Conservation (phyloP, 164 flowering plant species). For the Malania oleifera region DNA sequence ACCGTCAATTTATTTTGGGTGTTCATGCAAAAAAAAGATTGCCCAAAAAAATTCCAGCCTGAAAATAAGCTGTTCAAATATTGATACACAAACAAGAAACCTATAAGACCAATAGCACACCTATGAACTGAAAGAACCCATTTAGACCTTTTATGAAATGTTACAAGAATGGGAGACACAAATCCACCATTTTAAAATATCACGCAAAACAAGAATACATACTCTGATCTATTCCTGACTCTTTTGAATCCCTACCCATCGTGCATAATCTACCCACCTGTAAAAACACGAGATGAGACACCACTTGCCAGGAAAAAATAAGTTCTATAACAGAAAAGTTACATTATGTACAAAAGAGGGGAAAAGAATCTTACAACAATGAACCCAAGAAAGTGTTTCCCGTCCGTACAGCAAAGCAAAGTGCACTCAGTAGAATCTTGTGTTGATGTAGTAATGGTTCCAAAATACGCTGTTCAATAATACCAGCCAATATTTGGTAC, state of each 20-base stretch:
- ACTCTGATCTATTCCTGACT: constrained; percentile 15
- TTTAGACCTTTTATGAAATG: too few species aligned
- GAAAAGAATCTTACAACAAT: constrained; percentile 55
- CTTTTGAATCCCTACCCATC: constrained; percentile 52
- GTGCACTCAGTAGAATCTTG: constrained; percentile 73
- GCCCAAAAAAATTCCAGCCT: too few species aligned
- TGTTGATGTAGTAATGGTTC: constrained; percentile 86
- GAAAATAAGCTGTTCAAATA: too few species aligned
- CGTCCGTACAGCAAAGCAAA: constrained; percentile 88
- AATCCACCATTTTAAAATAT: too few species aligned
- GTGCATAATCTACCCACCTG: constrained; percentile 81
- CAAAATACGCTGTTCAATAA: constrained; percentile 79
- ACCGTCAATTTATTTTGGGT: too few species aligned
- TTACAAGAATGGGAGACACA: too few species aligned
- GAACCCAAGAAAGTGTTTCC: constrained; percentile 98
- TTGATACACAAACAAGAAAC: too few species aligned
- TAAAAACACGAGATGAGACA: constrained; percentile 2
- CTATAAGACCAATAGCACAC: too few species aligned
- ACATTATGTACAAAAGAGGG: background rate
- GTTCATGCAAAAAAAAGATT: too few species aligned
- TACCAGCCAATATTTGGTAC: constrained; percentile 93
- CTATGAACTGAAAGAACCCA: too few species aligned
- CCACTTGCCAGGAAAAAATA: background rate
- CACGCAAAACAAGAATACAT: constrained; percentile 1
- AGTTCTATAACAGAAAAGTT: background rate